phyloP scores from a whole-genome alignment of 306 rosid species.

The Hippophae gyantsensis region DNA sequence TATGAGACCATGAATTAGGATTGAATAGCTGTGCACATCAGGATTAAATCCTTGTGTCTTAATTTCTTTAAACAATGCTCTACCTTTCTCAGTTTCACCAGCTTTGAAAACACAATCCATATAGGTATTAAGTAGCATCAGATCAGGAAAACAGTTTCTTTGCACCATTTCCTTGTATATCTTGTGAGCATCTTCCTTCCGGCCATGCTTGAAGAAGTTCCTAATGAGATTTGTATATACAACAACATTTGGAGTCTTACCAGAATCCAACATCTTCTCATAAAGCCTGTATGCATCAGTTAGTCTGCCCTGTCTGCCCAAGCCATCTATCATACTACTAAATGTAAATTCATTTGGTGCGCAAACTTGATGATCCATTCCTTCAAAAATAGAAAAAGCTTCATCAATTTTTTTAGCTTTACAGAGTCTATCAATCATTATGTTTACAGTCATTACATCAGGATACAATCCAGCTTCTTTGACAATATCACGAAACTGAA shows the following conservation, averaged over 20 bases:
- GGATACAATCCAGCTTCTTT: slow-evolving; percentile 83
- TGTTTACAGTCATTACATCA: slow-evolving; percentile 71
- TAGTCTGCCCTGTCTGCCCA: slow-evolving; percentile 72
- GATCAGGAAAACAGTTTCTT: slow-evolving; percentile 64
- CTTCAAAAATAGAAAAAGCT: slow-evolving; percentile 78
- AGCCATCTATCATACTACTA: slow-evolving; percentile 86
- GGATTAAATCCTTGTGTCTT: slow-evolving; percentile 60
- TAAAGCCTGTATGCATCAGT: slow-evolving; percentile 82
- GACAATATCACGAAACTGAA: slow-evolving; percentile 57
- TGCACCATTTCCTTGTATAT: slow-evolving; percentile 78
- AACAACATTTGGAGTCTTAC: slow-evolving; percentile 50
- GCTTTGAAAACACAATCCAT: slow-evolving; percentile 92
- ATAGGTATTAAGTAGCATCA: slow-evolving; percentile 74
- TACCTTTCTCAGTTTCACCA: slow-evolving; percentile 75
- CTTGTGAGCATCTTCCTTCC: slow-evolving; percentile 94
- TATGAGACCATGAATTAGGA: slow-evolving; percentile 76
- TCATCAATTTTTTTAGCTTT: slow-evolving; percentile 77
- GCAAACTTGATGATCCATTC: slow-evolving; percentile 70
- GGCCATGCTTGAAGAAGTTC: slow-evolving; percentile 79
- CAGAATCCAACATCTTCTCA: slow-evolving; percentile 82
- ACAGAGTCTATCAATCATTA: slow-evolving; percentile 84
- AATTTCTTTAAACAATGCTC: slow-evolving; percentile 72
- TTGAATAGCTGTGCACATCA: slow-evolving; percentile 69
- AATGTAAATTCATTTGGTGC: slow-evolving; percentile 60
- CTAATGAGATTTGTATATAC: slow-evolving; percentile 68